Conservation (phyloP, 805 yeast genomes). For the Priceomyces fermenticarens region DNA sequence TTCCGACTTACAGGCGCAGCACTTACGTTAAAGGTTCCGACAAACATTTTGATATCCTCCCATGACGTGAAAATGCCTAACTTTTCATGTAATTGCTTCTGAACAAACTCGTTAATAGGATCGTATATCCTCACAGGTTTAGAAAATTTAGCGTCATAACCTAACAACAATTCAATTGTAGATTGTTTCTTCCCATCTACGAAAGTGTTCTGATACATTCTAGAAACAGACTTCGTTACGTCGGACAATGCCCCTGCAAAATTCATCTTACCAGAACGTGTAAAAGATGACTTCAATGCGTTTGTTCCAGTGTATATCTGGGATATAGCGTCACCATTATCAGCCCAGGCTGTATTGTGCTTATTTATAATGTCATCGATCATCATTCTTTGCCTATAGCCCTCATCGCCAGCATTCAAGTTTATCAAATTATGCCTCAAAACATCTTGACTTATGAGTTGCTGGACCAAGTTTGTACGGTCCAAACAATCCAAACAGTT, state of each 20-base stretch:
- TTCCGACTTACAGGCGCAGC: constrained; percentile 54
- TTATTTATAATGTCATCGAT: constrained; percentile 58
- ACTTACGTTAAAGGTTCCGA: constrained; percentile 86
- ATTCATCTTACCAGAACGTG: constrained; percentile 94
- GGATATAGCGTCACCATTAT: constrained; percentile 65
- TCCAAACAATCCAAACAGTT: constrained; percentile 93
- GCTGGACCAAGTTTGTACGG: constrained; percentile 86
- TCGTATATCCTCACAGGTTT: constrained; percentile 73
- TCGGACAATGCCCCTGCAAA: constrained; percentile 96
- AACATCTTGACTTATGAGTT: constrained; percentile 73
- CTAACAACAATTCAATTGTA: constrained; percentile 84
- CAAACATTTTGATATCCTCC: constrained; percentile 60
- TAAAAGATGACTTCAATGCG: constrained; percentile 80
- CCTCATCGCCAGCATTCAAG: constrained; percentile 20
- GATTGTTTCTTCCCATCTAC: constrained; percentile 88
- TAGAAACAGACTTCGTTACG: constrained; percentile 90
- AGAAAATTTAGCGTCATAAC: constrained; percentile 69
- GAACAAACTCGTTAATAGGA: constrained; percentile 85
- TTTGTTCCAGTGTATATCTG: constrained; percentile 59
- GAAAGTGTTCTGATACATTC: constrained; percentile 94
- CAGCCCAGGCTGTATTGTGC: constrained; percentile 80
- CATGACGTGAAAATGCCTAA: constrained; percentile 57
- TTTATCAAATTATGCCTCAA: constrained; percentile 42
- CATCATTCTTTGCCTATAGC: constrained; percentile 16
- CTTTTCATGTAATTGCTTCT: constrained; percentile 51